These are phyloP conservation scores for Vigna nakashimae DNA, from an alignment of 306 rosid genomes.

Conservation along the genomic window DNA sequence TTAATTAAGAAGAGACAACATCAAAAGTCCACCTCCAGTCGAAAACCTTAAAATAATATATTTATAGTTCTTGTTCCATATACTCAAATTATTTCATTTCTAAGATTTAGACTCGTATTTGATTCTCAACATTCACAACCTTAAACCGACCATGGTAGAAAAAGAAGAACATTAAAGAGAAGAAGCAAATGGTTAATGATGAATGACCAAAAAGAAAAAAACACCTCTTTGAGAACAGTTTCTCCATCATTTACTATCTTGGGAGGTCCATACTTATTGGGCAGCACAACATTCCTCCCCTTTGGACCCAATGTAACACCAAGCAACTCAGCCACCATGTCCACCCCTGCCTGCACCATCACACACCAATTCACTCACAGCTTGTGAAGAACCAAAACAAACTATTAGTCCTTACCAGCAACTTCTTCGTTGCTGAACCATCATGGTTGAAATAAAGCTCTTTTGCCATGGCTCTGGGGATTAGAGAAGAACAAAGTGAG, in stretches of 20 bases:
- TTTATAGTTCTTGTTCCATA: no score
- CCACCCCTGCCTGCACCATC: conserved; percentile 80
- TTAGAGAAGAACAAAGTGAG: conserved; percentile 46
- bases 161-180: background rate
- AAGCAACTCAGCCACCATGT: conserved; percentile 80
- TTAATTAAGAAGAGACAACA: no score
- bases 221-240: conserved; percentile 89
- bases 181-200: background rate
- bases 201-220: background rate
- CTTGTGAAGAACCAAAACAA: conserved; percentile 36
- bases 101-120: no score
- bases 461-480: conserved; percentile 67
- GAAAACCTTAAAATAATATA: no score
- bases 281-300: conserved; percentile 93
- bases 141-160: background rate
- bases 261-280: conserved; percentile 90
- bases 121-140: background rate
- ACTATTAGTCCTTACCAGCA: conserved; percentile 55
- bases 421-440: conserved; percentile 74
- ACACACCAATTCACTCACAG: conserved; percentile 22
- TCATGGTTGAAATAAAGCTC: conserved; percentile 80
- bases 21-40: no score
- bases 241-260: conserved; percentile 95
- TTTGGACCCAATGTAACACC: conserved; percentile 95
- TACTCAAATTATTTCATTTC: no score